Evolutionary conservation across 2,329 filamentous ascomycete genomes (phyloP).

Genomic region (Lecanosticta acicola): DNA sequence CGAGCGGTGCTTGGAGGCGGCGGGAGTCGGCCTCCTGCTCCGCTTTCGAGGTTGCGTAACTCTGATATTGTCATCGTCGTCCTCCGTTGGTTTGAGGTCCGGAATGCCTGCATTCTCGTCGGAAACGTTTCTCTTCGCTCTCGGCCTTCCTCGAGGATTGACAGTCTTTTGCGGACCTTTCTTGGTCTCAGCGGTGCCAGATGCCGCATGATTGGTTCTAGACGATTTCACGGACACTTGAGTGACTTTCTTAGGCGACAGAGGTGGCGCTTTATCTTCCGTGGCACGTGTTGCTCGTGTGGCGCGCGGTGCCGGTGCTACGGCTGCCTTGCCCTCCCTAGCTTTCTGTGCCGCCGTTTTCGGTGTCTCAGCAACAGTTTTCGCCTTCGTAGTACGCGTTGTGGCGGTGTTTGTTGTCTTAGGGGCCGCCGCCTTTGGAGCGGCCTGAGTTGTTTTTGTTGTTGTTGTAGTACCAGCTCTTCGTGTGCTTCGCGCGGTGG

Average conservation of each 20-base stretch:
- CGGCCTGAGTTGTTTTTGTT: background rate
- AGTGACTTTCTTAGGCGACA: constrained; percentile 35
- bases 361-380: too few species aligned
- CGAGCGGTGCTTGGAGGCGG: too few species aligned
- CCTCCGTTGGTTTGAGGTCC: background rate
- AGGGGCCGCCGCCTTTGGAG: constrained; percentile 1
- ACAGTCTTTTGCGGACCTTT: constrained; percentile 10
- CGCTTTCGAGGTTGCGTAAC: background rate
- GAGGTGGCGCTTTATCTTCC: constrained; percentile 21
- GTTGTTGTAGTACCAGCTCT: background rate
- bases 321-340: constrained; percentile 1
- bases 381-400: background rate
- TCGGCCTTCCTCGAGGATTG: constrained; percentile 8
- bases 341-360: too few species aligned
- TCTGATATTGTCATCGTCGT: background rate
- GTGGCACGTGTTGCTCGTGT: constrained; percentile 21
- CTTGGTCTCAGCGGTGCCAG: constrained; percentile 7
- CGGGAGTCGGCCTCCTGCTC: too few species aligned
- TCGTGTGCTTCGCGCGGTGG: background rate
- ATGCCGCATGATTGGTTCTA: constrained; percentile 7
- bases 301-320: constrained; percentile 6
- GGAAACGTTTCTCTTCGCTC: constrained; percentile 22
- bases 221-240: constrained; percentile 26
- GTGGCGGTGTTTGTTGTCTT: background rate
- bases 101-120: constrained; percentile 28